Evolutionary conservation across 2,329 filamentous ascomycete genomes (phyloP).

Genomic region (Leptographium radiaticola): DNA sequence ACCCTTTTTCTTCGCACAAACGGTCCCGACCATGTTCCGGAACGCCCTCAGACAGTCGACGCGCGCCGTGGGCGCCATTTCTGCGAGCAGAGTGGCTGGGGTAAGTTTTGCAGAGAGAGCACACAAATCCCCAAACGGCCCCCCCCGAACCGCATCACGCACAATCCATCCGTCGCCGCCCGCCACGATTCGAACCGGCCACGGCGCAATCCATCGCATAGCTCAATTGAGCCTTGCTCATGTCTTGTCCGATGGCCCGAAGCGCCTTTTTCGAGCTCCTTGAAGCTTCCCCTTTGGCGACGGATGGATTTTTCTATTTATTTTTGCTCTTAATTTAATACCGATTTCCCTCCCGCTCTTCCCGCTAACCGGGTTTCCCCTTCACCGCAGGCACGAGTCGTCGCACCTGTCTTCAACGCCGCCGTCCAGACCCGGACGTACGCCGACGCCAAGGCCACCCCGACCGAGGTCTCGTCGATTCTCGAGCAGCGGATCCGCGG

Average conservation of each 20-base stretch:
- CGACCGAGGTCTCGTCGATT: slow-evolving; percentile 98
- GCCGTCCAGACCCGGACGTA: slow-evolving; percentile 70
- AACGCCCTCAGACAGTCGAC: slow-evolving; percentile 95
- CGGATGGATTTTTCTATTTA: slow-evolving; percentile 13
- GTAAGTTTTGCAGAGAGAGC: slow-evolving; percentile 51
- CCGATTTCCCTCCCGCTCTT: slow-evolving; percentile 4
- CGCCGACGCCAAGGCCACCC: slow-evolving; percentile 88
- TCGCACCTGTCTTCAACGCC: slow-evolving; percentile 65
- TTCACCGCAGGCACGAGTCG: slow-evolving; percentile 65
- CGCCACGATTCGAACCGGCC: not conserved
- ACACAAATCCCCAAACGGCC: not conserved
- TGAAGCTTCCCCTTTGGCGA: not conserved
- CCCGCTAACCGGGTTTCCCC: slow-evolving; percentile 18
- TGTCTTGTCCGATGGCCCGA: not conserved
- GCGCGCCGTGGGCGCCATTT: slow-evolving; percentile 87
- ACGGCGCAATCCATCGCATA: not conserved
- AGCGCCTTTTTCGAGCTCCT: not conserved
- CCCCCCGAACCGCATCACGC: not conserved
- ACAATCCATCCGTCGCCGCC: not conserved
- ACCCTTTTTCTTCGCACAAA: slow-evolving; percentile 23
- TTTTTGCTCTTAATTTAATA: slow-evolving; percentile 21
- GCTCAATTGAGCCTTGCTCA: not conserved
- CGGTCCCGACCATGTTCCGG: slow-evolving; percentile 66
- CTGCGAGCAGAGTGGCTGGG: slow-evolving; percentile 83
- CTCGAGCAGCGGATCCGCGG: slow-evolving; percentile 98